Conservation (phyloP, 192 early-diverging fungal species). For the Dissophora globulifera region DNA sequence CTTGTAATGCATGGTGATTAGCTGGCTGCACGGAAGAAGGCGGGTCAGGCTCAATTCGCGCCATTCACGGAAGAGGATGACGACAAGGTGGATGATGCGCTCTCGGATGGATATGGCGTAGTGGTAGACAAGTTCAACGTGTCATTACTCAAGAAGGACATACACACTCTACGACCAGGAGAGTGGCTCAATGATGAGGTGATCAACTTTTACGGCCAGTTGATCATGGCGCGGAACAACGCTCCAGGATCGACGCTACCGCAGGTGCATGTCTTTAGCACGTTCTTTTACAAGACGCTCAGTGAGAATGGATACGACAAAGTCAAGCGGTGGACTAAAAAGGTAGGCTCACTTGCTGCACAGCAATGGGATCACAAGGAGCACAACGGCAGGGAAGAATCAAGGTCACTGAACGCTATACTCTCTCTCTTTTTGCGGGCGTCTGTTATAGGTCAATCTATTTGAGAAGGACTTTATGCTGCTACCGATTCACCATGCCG, state of each 20-base stretch:
- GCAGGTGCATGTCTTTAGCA: slow-evolving; percentile 88
- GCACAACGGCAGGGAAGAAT: too few relatives aligned
- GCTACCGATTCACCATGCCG: slow-evolving; percentile 84
- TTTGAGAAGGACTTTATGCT: slow-evolving; percentile 84
- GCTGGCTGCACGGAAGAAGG: slow-evolving; percentile 8
- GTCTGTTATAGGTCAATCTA: slow-evolving; percentile 62
- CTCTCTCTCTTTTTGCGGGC: slow-evolving; percentile 6
- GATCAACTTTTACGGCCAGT: slow-evolving; percentile 92
- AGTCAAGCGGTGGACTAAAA: slow-evolving; percentile 87
- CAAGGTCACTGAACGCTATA: too few relatives aligned
- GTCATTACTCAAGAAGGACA: slow-evolving; percentile 67
- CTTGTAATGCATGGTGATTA: too few relatives aligned
- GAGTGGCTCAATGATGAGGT: slow-evolving; percentile 97
- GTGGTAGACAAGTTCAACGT: slow-evolving; percentile 69
- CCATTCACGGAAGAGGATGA: slow-evolving; percentile 27
- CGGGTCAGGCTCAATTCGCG: slow-evolving; percentile 4
- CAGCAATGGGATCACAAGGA: too few relatives aligned
- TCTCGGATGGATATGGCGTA: slow-evolving; percentile 22
- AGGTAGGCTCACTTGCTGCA: too few relatives aligned
- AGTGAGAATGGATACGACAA: slow-evolving; percentile 73
- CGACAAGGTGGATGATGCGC: slow-evolving; percentile 4
- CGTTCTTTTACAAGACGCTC: slow-evolving; percentile 88
- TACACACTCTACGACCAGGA: slow-evolving; percentile 76
- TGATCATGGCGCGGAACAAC: slow-evolving; percentile 75
- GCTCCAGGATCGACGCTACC: slow-evolving; percentile 55